Conservation (phyloP, 108 stramenopile genomes). For the Stephanodiscus minutulus region DNA sequence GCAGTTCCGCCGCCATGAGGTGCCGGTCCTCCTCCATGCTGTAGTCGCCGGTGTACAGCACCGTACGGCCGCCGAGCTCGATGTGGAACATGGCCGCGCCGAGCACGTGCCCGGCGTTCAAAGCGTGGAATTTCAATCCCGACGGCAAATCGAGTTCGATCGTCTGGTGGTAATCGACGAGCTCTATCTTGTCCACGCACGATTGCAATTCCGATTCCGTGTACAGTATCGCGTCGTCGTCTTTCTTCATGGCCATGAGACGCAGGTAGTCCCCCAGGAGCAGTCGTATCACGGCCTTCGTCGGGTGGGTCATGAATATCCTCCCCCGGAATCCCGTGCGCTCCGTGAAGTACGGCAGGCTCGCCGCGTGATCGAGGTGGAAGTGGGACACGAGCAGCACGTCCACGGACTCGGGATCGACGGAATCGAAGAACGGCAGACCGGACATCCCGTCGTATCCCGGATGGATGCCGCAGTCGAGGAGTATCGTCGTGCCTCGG, state of each 20-base stretch:
- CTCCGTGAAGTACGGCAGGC: conserved; percentile 97
- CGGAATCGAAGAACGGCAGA: conserved; percentile 85
- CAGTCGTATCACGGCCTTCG: conserved; percentile 94
- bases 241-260: conserved; percentile 73
- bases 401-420: conserved; percentile 88
- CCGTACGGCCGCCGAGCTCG: conserved; percentile 91
- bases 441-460: conserved; percentile 95
- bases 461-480: conserved; percentile 99
- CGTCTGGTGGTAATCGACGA: conserved; percentile 95
- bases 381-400: conserved; percentile 94
- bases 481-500: conserved; percentile 90
- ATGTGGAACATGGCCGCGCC: conserved; percentile 98
- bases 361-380: conserved; percentile 98
- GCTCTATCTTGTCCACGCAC: conserved; percentile 94
- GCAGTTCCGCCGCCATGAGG: conserved; percentile 96
- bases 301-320: conserved; percentile 98
- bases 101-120: conserved; percentile 98
- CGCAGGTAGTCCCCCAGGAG: conserved; percentile 93
- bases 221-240: conserved; percentile 75
- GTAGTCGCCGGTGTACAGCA: conserved; percentile 99
- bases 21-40: conserved; percentile 97
- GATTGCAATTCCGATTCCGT: conserved; percentile 89
- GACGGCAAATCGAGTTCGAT: conserved; percentile 68
- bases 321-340: conserved; percentile 94
- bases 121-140: conserved; percentile 92